phyloP scores from a whole-genome alignment of 768 basidiomycete species.

The Boletus eberwhitei region DNA sequence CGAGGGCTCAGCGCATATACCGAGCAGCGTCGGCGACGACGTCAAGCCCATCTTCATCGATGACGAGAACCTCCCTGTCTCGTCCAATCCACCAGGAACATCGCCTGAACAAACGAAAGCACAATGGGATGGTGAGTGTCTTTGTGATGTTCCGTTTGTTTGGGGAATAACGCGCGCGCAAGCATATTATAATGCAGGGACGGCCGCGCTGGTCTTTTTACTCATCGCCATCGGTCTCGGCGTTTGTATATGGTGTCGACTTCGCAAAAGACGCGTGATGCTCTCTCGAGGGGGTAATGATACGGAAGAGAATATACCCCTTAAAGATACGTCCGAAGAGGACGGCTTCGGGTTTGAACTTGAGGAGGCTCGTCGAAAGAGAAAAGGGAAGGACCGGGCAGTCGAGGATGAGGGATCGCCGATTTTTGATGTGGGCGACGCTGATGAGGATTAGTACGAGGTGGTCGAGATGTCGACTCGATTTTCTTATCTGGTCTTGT shows the following conservation, averaged over 20 bases:
- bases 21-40: conserved; percentile 73
- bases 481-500: background rate
- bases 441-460: conserved; percentile 43
- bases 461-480: background rate
- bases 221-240: conserved; percentile 67
- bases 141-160: background rate
- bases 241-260: conserved; percentile 76
- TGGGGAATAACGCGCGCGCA: conserved; percentile 26
- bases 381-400: conserved; percentile 51
- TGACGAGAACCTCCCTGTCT: conserved; percentile 36
- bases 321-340: conserved; percentile 39
- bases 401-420: conserved; percentile 34
- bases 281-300: conserved; percentile 8
- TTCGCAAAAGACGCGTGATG: conserved; percentile 26
- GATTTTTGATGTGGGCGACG: conserved; percentile 56
- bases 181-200: conserved; percentile 94
- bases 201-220: conserved; percentile 78
- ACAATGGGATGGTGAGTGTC: conserved; percentile 79
- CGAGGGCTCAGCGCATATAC: conserved; percentile 77
- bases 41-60: conserved; percentile 63
- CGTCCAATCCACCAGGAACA: conserved; percentile 43
- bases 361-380: conserved; percentile 31
- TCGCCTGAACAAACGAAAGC: conserved; percentile 77
- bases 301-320: conserved; percentile 69
- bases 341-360: conserved; percentile 45